Evolutionary conservation across 1,284 basidiomycete genomes (phyloP), one percentile per base, ranked within the genome.

Genomic region (Phlebopus sp.): DNA sequence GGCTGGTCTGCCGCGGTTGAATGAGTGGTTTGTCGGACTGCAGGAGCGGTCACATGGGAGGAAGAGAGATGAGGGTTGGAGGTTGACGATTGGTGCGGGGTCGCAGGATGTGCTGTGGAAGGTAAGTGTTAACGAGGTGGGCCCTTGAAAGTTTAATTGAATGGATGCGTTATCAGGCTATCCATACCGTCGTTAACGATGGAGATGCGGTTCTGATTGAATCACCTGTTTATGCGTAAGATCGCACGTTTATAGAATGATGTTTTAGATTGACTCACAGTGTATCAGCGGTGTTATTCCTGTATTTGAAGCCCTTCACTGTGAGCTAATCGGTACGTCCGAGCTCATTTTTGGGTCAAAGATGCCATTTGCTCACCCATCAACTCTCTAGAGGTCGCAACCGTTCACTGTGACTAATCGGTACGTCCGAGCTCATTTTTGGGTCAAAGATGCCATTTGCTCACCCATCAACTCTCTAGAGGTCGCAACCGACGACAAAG

Each of bases 61-160:
- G 43, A 72, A 71, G 55, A 64, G 65, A 42, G 74, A 74, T 5
- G 83, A 85, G 51, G 78, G 69, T 10, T 97, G 92, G 91, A 71
- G 76, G 37, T 66, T 96, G 4, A 86, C 82, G 39, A 70, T 96
- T 13, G 93, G 93, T 0, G 76, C 76, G 37, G 95, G 94, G 5
- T 90, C 87, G 40, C 92, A 96, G 69, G 93, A 97, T 72, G 64
- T 95, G 50, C 79, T 97, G 47, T 87, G 77, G 70, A 96, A 96
- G 78, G 90, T 86, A 49, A 1, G 66, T 49, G 25, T 2, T 42
- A 18, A 15, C 46, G 11, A 53, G 32, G 46, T 27, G 29, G 32
- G 15, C 49, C 14, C 49, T 50, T 43, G 60, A 46, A n/a, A 35
- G 44, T 46, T 18, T 37, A 11, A 29, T 9, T 9, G 8, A 2